Base-by-base conservation (phyloP, 495 filamentous ascomycete species). In the Melanomma pulvis-pyrius region DNA sequence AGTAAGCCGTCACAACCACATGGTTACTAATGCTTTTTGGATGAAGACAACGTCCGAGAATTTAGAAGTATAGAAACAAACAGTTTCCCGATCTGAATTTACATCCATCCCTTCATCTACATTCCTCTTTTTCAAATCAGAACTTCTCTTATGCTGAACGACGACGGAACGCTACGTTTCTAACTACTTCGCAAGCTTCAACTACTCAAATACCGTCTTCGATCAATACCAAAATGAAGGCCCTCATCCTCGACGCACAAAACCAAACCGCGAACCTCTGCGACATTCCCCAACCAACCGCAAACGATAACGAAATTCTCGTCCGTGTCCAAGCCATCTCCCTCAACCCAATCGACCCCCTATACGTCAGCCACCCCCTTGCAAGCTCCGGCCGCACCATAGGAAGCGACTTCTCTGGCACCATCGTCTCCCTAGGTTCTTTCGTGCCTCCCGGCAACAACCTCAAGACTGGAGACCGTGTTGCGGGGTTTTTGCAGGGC, bases 331-430 rank as follows among this genome's bases (percentile, higher is more conserved):
- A 69, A 15, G 61, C 65, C 2, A 64, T 74, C 2, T 69, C 70
- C 1, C 63, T 74, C 25, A 74, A 74, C 56, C 77, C 75, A 36
- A 71, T 80, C 47, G 78, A 79, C 57, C 68, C 72, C 24, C 66
- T 78, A 11, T 79, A 75, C 61, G 71, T 72, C 21, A 36, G 50
- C 52, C 36, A 73, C 55, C 76, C 76, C 1, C 69, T 78, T 32
- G 78, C 63, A 7, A 51, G 41, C n/a, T 72, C 49, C 17, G 73
- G 61, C 34, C 59, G 73, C 9, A 77, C 76, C 30, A 73, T 76
- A 0, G 82, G 81, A 46, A 73, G 77, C 69, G 82, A 84, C 69
- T 75, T 84, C 58, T 64, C 82, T 12, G 82, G 81, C 8, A 77
- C 65, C 1, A 77, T 83, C 1, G 64, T 64, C 7, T 34, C 58